Evolutionary conservation across 768 basidiomycete species (phyloP).

Genomic region (Leccinum subgranulosum): DNA sequence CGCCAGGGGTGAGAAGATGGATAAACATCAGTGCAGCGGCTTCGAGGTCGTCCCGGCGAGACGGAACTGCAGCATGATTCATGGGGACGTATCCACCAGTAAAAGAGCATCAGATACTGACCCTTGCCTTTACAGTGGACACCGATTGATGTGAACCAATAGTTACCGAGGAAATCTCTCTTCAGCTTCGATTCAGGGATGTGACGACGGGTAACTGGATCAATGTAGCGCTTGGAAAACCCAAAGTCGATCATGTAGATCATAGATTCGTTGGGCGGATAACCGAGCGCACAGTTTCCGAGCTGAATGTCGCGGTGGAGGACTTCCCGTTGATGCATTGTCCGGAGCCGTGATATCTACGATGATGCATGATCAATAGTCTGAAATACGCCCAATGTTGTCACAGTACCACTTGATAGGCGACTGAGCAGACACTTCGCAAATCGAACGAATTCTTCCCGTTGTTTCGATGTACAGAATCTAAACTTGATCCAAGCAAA

Average conservation of each 20-base stretch:
- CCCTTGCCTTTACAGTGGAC: slow-evolving; percentile 79
- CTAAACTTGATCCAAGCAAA: slow-evolving; percentile 67
- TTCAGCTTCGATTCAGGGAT: slow-evolving; percentile 66
- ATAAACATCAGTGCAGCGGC: slow-evolving; percentile 77
- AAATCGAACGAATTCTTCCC: slow-evolving; percentile 63
- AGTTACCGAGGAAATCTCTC: slow-evolving; percentile 79
- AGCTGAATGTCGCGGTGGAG: slow-evolving; percentile 79
- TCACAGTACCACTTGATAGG: slow-evolving; percentile 67
- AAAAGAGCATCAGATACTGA: slow-evolving; percentile 28
- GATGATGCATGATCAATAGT: slow-evolving; percentile 7
- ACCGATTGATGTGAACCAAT: slow-evolving; percentile 78
- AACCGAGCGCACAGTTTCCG: slow-evolving; percentile 70
- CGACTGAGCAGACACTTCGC: slow-evolving; percentile 69
- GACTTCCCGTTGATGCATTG: slow-evolving; percentile 72
- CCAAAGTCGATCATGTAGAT: slow-evolving; percentile 88
- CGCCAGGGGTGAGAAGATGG: slow-evolving; percentile 72
- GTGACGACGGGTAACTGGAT: slow-evolving; percentile 60
- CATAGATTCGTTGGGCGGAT: slow-evolving; percentile 50
- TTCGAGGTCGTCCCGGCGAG: slow-evolving; percentile 77
- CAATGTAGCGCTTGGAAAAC: slow-evolving; percentile 76
- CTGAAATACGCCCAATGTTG: neutral
- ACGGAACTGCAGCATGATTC: slow-evolving; percentile 53
- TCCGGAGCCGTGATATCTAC: slow-evolving; percentile 69
- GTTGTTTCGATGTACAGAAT: slow-evolving; percentile 53
- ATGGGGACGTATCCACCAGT: slow-evolving; percentile 17